phyloP scores from a whole-genome alignment of 2,329 filamentous ascomycete genomes.

The Pleurostoma richardsiae region DNA sequence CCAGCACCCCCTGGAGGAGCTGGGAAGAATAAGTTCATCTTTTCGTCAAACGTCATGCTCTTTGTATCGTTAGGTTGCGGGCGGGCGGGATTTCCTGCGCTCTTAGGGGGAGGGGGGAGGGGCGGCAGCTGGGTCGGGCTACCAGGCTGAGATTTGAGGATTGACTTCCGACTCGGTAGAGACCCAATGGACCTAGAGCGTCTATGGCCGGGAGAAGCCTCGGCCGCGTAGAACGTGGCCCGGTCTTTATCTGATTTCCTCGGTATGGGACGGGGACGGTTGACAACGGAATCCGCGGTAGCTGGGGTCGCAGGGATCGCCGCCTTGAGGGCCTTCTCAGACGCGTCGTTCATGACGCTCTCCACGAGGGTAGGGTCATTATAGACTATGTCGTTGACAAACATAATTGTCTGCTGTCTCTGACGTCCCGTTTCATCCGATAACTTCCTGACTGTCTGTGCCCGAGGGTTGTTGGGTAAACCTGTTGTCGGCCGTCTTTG shows the following conservation, averaged over 20 bases:
- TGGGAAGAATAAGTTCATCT: conserved; percentile 47
- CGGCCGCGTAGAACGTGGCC: conserved; percentile 38
- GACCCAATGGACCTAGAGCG: conserved; percentile 46
- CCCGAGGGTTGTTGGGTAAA: conserved; percentile 42
- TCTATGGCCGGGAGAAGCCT: conserved; percentile 36
- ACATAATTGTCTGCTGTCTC: conserved; percentile 46
- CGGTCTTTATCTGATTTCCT: conserved; percentile 40
- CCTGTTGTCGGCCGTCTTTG: conserved; percentile 40
- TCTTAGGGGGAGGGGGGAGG: conserved; percentile 42
- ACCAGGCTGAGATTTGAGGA: conserved; percentile 35
- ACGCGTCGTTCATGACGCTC: conserved; percentile 40
- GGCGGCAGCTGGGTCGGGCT: conserved; percentile 47
- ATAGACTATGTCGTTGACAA: conserved; percentile 51
- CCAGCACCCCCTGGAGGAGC: conserved; percentile 21
- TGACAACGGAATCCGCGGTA: conserved; percentile 36
- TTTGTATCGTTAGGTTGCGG: conserved; percentile 47
- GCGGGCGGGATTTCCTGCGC: conserved; percentile 27
- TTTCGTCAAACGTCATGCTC: conserved; percentile 56
- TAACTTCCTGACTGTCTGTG: conserved; percentile 24
- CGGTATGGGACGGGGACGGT: conserved; percentile 53
- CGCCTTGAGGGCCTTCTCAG: conserved; percentile 21
- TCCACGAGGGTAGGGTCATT: conserved; percentile 44
- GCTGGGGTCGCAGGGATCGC: conserved; percentile 8
- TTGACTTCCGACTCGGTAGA: conserved; percentile 36
- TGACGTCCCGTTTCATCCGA: conserved; percentile 17